These are phyloP conservation scores for Calonectria montana DNA, from an alignment of 2,329 filamentous ascomycete genomes.

Conservation along the genomic window DNA sequence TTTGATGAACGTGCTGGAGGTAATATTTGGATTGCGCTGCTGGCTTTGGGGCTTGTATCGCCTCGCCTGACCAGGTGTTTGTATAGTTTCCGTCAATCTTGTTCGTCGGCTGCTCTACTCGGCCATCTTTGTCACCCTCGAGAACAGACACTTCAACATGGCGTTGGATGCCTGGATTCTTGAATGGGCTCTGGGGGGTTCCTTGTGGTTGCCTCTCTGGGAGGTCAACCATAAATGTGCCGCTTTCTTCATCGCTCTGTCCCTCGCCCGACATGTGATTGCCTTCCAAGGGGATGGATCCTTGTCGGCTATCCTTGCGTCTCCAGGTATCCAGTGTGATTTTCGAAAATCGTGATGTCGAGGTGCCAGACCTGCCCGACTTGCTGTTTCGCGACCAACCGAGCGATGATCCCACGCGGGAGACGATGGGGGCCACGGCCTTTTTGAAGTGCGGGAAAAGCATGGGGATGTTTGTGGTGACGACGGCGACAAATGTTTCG, in stretches of 20 bases:
- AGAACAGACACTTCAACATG: constrained; percentile 30
- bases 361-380: background rate
- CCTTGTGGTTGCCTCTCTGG: constrained; percentile 23
- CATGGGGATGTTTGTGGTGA: constrained; percentile 57
- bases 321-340: constrained; percentile 33
- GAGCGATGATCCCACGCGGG: constrained; percentile 37
- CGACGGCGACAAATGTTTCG: constrained; percentile 57
- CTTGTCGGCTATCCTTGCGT: constrained; percentile 30
- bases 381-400: constrained; percentile 32
- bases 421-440: constrained; percentile 44
- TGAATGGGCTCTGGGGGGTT: background rate
- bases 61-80: constrained; percentile 28
- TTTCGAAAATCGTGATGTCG: constrained; percentile 32
- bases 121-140: background rate
- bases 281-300: constrained; percentile 27
- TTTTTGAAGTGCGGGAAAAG: constrained; percentile 58
- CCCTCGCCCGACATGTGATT: constrained; percentile 26
- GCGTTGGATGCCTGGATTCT: constrained; percentile 17
- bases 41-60: constrained; percentile 1
- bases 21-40: constrained; percentile 25
- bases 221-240: constrained; percentile 39
- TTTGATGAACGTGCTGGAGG: constrained; percentile 23
- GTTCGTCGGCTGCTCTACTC: constrained; percentile 9
- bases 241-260: constrained; percentile 37
- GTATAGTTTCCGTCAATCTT: constrained; percentile 32